These are phyloP conservation scores for Ogataea saltuana DNA, from an alignment of 805 yeast species.

Conservation along the genomic window DNA sequence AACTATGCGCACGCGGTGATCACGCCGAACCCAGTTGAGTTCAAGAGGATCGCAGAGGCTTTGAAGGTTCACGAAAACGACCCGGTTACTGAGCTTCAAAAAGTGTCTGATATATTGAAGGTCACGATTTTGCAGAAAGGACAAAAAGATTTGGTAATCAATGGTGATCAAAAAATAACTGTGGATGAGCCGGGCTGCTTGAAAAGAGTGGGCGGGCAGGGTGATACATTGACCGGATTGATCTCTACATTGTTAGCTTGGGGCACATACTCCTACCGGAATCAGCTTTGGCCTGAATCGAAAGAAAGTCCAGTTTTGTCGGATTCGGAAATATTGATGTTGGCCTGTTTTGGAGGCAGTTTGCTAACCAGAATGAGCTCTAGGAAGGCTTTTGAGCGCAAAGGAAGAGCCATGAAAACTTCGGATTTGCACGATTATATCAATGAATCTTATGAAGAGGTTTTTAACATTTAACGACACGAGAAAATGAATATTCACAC, in stretches of 20 bases:
- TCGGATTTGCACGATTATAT: slow-evolving; percentile 73
- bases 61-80: slow-evolving; percentile 35
- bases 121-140: slow-evolving; percentile 79
- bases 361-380: slow-evolving; percentile 67
- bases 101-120: slow-evolving; percentile 51
- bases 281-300: slow-evolving; percentile 56
- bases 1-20: slow-evolving; percentile 63
- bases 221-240: slow-evolving; percentile 87
- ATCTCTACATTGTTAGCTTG: slow-evolving; percentile 82
- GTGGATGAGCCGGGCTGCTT: slow-evolving; percentile 60
- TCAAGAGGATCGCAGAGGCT: slow-evolving; percentile 61
- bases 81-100: slow-evolving; percentile 26
- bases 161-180: slow-evolving; percentile 43
- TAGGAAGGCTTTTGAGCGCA: slow-evolving; percentile 57
- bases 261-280: slow-evolving; percentile 64
- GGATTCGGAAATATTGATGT: slow-evolving; percentile 36
- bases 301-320: slow-evolving; percentile 34
- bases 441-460: slow-evolving; percentile 53
- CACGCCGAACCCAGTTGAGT: slow-evolving; percentile 91
- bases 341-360: slow-evolving; percentile 75
- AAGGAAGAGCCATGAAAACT: slow-evolving; percentile 83
- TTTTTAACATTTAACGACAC: slow-evolving; percentile 16
- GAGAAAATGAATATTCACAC: neutral
- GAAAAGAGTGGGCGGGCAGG: slow-evolving; percentile 94
- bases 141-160: slow-evolving; percentile 58